These are phyloP conservation scores for Thraustochytrium striatum DNA, from an alignment of 352 stramenopile species.

Conservation along the genomic window DNA sequence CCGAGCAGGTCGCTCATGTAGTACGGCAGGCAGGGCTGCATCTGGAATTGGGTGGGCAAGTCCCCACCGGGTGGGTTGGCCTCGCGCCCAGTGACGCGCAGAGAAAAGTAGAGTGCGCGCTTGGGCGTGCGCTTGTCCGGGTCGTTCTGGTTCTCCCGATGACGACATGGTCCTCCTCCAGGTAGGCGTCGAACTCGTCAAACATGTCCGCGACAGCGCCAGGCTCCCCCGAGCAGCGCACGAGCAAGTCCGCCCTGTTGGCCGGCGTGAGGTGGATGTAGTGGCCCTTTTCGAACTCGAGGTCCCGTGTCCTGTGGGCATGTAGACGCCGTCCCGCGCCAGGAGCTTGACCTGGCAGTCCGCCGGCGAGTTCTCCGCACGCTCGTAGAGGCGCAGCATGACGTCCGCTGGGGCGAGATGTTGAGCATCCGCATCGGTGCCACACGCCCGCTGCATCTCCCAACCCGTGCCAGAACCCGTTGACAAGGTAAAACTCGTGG, in stretches of 20 bases:
- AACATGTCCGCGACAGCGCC: constrained; percentile 11
- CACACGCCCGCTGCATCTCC: constrained; percentile 23
- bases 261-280: constrained; percentile 31
- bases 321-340: constrained; percentile 43
- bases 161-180: constrained; percentile 1
- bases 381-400: constrained; percentile 33
- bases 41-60: constrained; percentile 9
- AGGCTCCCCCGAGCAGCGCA: constrained; percentile 6
- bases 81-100: neutral
- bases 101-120: neutral
- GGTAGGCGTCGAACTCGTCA: constrained; percentile 41
- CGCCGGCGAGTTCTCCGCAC: neutral
- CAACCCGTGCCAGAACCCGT: constrained; percentile 37
- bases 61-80: neutral
- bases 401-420: constrained; percentile 21
- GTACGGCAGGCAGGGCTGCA: constrained; percentile 23
- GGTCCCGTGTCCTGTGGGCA: constrained; percentile 1
- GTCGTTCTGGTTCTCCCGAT: neutral
- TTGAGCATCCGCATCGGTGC: constrained; percentile 37
- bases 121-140: neutral
- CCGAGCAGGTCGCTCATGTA: constrained; percentile 36
- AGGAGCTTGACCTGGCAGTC: constrained; percentile 15
- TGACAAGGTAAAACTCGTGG: constrained; percentile 22
- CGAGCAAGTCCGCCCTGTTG: constrained; percentile 30
- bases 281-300: constrained; percentile 34